These are phyloP conservation scores for Saksenaea vasiformis DNA, from an alignment of 371 early-diverging fungal genomes.

Conservation along the genomic window DNA sequence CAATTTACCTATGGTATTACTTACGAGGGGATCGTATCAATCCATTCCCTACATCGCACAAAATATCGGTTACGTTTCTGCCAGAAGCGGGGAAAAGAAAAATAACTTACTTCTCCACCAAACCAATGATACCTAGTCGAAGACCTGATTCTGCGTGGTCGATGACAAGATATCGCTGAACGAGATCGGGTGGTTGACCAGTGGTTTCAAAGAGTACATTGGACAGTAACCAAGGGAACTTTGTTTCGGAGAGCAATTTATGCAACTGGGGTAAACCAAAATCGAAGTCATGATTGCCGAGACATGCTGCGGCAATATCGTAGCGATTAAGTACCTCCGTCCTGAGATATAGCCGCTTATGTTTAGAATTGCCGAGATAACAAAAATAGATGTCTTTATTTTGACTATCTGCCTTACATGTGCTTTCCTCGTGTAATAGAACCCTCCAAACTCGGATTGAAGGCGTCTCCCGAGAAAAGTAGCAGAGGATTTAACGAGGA, in stretches of 20 bases:
- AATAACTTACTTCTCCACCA: constrained; percentile 56
- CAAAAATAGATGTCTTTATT: background rate
- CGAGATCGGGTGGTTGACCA: constrained; percentile 25
- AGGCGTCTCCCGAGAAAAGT: constrained; percentile 65
- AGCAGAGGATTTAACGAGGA: constrained; percentile 33
- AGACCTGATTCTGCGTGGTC: constrained; percentile 35
- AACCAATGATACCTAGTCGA: constrained; percentile 59
- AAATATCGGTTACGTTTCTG: background rate
- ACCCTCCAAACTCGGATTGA: constrained; percentile 64
- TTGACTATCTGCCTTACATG: constrained; percentile 35
- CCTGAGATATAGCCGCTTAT: constrained; percentile 10
- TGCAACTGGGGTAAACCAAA: constrained; percentile 60
- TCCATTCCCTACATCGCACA: constrained; percentile 50
- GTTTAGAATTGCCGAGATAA: background rate
- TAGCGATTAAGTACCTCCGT: constrained; percentile 53
- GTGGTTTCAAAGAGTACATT: constrained; percentile 52
- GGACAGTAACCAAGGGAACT: constrained; percentile 68
- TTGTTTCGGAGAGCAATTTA: constrained; percentile 37
- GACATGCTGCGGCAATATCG: constrained; percentile 53
- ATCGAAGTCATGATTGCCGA: constrained; percentile 75
- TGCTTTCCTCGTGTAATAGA: constrained; percentile 63
- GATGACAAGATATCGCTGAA: constrained; percentile 34
- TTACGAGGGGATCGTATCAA: constrained; percentile 59
- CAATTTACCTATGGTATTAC: background rate
- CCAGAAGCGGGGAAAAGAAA: constrained; percentile 1